A percentile compares a stretch with the other conserved stretches of the same genome.
Conservation (phyloP, 805 yeast species). For the Yarrowia sp. region DNA sequence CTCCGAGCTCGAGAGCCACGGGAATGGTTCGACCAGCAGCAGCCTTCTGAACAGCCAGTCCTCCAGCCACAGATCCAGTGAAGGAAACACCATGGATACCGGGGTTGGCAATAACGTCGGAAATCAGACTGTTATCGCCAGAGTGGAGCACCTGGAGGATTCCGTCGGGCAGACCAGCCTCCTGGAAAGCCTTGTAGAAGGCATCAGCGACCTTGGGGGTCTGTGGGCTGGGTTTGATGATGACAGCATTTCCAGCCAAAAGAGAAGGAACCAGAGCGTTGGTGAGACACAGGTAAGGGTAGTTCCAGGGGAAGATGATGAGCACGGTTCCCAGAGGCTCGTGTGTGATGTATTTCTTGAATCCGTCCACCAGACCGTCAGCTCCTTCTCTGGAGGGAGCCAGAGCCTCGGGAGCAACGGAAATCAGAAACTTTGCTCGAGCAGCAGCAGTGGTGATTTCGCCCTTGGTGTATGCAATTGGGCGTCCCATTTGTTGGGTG, state of each 20-base stretch:
- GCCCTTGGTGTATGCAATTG: slow-evolving; percentile 36
- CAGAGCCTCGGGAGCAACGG: slow-evolving; percentile 37
- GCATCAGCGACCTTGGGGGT: slow-evolving; percentile 80
- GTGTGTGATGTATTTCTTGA: slow-evolving; percentile 42
- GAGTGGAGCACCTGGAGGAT: slow-evolving; percentile 78
- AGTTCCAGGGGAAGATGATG: slow-evolving; percentile 90
- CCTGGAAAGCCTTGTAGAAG: slow-evolving; percentile 58
- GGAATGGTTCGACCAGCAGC: slow-evolving; percentile 73
- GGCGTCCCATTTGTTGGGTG: slow-evolving; percentile 40
- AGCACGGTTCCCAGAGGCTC: slow-evolving; percentile 90
- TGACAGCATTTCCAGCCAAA: slow-evolving; percentile 80
- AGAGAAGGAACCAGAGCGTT: slow-evolving; percentile 87
- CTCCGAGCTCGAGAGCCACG: slow-evolving; percentile 84
- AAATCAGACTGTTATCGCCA: slow-evolving; percentile 64
- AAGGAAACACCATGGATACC: slow-evolving; percentile 75
- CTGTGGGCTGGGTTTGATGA: slow-evolving; percentile 82
- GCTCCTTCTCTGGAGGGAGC: slow-evolving; percentile 33
- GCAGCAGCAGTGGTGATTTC: slow-evolving; percentile 37
- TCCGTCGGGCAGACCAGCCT: slow-evolving; percentile 82
- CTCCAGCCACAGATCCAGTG: slow-evolving; percentile 86
- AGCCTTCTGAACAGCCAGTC: slow-evolving; percentile 63
- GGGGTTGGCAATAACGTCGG: slow-evolving; percentile 61
- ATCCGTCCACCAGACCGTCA: slow-evolving; percentile 29
- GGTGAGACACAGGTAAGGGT: slow-evolving; percentile 82
- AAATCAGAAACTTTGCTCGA: slow-evolving; percentile 34